A percentile compares a stretch with the other conserved stretches of the same genome.
These are phyloP conservation scores for Aspergillus sparsus DNA, from an alignment of 495 filamentous ascomycete genomes.

Conservation along the genomic window DNA sequence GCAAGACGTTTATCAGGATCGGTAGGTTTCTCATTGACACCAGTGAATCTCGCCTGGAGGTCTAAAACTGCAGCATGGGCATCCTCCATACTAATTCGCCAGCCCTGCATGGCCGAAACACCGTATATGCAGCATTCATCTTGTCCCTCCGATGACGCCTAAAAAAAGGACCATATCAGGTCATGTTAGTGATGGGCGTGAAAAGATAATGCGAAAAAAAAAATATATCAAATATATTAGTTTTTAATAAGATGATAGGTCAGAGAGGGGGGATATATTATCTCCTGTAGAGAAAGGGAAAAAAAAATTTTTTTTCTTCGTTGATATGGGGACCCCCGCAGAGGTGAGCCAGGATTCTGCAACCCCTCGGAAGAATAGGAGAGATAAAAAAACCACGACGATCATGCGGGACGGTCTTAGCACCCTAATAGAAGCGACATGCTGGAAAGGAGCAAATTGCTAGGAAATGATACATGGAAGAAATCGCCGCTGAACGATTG, in stretches of 20 bases:
- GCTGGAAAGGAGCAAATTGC: slow-evolving; percentile 1
- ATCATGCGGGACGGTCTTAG: slow-evolving; percentile 6
- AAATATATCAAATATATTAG: neutral
- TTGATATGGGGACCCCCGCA: slow-evolving; percentile 27
- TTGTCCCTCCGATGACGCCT: slow-evolving; percentile 86
- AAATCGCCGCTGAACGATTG: neutral
- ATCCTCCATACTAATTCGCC: slow-evolving; percentile 99
- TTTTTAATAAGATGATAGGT: slow-evolving; percentile 11
- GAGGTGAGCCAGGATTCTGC: slow-evolving; percentile 20
- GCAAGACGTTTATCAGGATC: slow-evolving; percentile 70
- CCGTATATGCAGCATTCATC: slow-evolving; percentile 93
- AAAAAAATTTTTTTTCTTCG: neutral
- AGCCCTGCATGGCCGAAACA: slow-evolving; percentile 98
- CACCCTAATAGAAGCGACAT: neutral
- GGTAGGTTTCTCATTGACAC: slow-evolving; percentile 60
- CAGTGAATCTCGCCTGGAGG: slow-evolving; percentile 65
- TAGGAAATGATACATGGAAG: slow-evolving; percentile 2
- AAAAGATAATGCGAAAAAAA: neutral
- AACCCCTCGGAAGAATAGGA: slow-evolving; percentile 16
- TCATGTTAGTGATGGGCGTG: slow-evolving; percentile 16
- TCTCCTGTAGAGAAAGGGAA: slow-evolving; percentile 2
- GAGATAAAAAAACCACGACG: slow-evolving; percentile 12
- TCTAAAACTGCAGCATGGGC: slow-evolving; percentile 88
- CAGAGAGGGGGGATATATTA: slow-evolving; percentile 23
- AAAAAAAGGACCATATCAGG: slow-evolving; percentile 16